Conservation (phyloP, 1,284 basidiomycete species). For the Tetrapyrgos nigripes region DNA sequence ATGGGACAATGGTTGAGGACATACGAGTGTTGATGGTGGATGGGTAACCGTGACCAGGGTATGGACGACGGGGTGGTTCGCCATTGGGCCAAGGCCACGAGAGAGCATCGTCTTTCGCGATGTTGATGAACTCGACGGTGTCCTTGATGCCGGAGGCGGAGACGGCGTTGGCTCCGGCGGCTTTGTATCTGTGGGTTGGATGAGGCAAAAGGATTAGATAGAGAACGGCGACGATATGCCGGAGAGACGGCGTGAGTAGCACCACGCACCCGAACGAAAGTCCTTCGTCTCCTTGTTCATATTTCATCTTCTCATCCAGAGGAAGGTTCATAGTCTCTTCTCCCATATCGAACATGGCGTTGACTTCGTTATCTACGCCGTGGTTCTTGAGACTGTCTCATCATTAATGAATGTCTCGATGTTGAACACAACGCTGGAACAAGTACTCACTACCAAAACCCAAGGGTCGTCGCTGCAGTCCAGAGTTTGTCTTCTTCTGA, state of each 20-base stretch:
- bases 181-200: constrained; percentile 51
- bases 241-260: background rate
- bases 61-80: too few species aligned
- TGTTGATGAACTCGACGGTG: constrained; percentile 61
- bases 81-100: constrained; percentile 52
- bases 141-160: constrained; percentile 56
- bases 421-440: background rate
- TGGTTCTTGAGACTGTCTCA: constrained; percentile 47
- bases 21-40: constrained; percentile 51
- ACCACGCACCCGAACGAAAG: constrained; percentile 47
- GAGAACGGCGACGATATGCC: too few species aligned
- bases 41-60: constrained; percentile 55
- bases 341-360: constrained; percentile 55
- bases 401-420: too few species aligned
- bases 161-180: constrained; percentile 53
- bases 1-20: constrained; percentile 46
- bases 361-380: constrained; percentile 46
- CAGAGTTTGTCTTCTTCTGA: constrained; percentile 40
- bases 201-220: background rate
- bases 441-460: constrained; percentile 47
- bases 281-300: constrained; percentile 56
- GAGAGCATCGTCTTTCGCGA: constrained; percentile 60
- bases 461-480: constrained; percentile 41
- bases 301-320: constrained; percentile 55
- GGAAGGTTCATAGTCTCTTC: constrained; percentile 52